These are phyloP conservation scores for Trypanosoma scelopori DNA, from an alignment of 208 protist genomes.

Conservation along the genomic window DNA sequence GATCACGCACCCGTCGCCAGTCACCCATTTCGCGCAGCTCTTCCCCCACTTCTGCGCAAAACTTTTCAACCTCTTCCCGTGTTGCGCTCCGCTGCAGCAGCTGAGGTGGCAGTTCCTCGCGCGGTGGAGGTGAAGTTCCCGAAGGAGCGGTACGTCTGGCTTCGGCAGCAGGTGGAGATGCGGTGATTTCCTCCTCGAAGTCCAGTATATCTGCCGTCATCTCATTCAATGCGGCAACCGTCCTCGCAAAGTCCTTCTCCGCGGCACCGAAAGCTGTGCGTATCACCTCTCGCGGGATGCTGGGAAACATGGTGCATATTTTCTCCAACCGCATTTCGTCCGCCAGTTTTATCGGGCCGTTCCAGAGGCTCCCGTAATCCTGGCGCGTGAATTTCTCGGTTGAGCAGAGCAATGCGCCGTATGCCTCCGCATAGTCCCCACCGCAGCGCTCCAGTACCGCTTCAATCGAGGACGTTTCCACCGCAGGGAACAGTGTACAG, in stretches of 20 bases:
- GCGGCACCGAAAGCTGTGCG: constrained; percentile 43
- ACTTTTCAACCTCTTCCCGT: constrained; percentile 32
- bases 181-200: background rate
- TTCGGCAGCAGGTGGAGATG: background rate
- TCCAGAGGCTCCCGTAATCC: constrained; percentile 39
- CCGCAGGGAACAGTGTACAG: constrained; percentile 56
- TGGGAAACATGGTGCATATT: constrained; percentile 57
- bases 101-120: background rate
- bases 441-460: constrained; percentile 43
- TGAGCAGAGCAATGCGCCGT: constrained; percentile 58
- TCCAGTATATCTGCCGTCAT: constrained; percentile 44
- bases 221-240: constrained; percentile 51
- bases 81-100: constrained; percentile 16
- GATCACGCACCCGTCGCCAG: constrained; percentile 73
- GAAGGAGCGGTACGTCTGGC: background rate
- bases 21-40: constrained; percentile 57
- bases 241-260: constrained; percentile 31
- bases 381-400: constrained; percentile 41
- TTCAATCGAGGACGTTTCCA: constrained; percentile 48
- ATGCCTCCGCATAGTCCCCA: constrained; percentile 57
- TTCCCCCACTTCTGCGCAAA: constrained; percentile 36
- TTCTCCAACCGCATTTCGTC: constrained; percentile 50
- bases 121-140: background rate
- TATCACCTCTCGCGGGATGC: constrained; percentile 47
- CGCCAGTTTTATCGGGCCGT: constrained; percentile 33